These are phyloP conservation scores for Nicotiana tomentosiformis DNA, from an alignment of 257 asterid genomes.

Conservation along the genomic window DNA sequence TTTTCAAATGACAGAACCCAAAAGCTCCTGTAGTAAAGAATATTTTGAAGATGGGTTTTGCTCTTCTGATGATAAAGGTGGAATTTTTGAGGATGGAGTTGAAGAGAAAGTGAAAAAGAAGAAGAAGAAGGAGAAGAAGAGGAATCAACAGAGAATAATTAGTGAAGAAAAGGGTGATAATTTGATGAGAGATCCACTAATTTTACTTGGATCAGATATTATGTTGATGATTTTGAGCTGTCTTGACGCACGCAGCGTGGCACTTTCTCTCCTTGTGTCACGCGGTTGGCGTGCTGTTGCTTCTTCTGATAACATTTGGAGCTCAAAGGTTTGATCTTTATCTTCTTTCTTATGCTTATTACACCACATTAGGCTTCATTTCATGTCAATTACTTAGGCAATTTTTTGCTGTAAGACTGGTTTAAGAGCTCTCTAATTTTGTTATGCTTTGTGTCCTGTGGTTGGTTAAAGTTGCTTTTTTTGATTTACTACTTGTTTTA, in stretches of 20 bases:
- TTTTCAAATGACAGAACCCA: background rate
- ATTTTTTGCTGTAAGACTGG: background rate
- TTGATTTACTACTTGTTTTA: too few relatives aligned
- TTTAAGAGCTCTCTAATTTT: background rate
- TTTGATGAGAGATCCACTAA: slow-evolving; percentile 38
- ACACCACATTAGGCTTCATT: background rate
- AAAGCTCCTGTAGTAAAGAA: too few relatives aligned
- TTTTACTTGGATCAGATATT: slow-evolving; percentile 47
- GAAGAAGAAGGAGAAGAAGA: background rate
- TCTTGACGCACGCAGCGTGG: slow-evolving; percentile 77
- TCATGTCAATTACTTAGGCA: background rate
- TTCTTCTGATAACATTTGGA: slow-evolving; percentile 62
- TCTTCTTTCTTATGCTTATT: too few relatives aligned
- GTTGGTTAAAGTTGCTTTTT: background rate
- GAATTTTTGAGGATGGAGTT: background rate
- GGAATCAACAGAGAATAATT: background rate
- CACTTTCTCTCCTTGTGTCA: slow-evolving; percentile 49
- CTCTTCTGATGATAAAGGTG: background rate
- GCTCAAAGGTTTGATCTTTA: slow-evolving; percentile 35
- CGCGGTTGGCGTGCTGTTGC: slow-evolving; percentile 59
- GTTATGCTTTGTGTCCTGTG: background rate
- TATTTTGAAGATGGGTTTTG: background rate
- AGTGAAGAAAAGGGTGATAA: background rate
- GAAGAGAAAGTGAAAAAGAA: background rate
- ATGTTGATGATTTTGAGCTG: slow-evolving; percentile 45